Conservation (phyloP, 441 rosid genomes). For the Macaranga tanarius region DNA sequence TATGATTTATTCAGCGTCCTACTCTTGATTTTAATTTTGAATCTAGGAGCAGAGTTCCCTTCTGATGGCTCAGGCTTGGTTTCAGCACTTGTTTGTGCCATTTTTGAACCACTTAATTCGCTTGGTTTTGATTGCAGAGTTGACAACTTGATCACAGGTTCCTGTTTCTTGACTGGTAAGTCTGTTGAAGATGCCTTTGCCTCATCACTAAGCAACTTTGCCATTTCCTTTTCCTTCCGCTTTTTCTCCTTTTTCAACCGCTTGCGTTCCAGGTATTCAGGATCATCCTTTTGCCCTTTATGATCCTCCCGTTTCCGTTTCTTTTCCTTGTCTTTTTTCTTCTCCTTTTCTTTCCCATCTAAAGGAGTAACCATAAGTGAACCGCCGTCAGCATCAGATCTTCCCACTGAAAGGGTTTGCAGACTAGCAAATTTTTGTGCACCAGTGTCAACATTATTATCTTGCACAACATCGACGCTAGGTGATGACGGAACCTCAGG, state of each 20-base stretch:
- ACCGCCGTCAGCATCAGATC: slow-evolving; percentile 33
- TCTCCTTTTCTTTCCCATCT: slow-evolving; percentile 48
- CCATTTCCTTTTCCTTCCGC: slow-evolving; percentile 71
- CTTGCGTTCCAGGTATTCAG: slow-evolving; percentile 69
- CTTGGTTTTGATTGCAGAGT: slow-evolving; percentile 35
- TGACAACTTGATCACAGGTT: slow-evolving; percentile 25
- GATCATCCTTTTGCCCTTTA: slow-evolving; percentile 45
- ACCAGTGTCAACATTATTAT: slow-evolving; percentile 45
- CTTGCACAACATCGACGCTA: slow-evolving; percentile 35
- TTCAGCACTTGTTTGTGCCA: slow-evolving; percentile 37
- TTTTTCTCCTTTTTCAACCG: slow-evolving; percentile 85
- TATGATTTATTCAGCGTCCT: slow-evolving; percentile 47
- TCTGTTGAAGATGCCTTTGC: slow-evolving; percentile 34
- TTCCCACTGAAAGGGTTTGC: slow-evolving; percentile 53
- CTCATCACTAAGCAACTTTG: slow-evolving; percentile 53
- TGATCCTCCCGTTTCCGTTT: slow-evolving; percentile 59
- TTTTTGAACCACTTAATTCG: slow-evolving; percentile 43
- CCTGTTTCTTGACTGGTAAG: slow-evolving; percentile 33
- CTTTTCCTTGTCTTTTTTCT: slow-evolving; percentile 61
- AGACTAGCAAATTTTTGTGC: slow-evolving; percentile 67
- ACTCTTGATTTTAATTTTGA: slow-evolving; percentile 71
- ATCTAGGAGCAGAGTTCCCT: slow-evolving; percentile 49
- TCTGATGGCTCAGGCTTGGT: slow-evolving; percentile 50
- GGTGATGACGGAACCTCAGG: slow-evolving; percentile 47
- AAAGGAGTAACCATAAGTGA: slow-evolving; percentile 26